A percentile compares a stretch with the other conserved stretches of the same genome.
Evolutionary conservation across 2,329 filamentous ascomycete genomes (phyloP).

Genomic region (Fusarium compactum): DNA sequence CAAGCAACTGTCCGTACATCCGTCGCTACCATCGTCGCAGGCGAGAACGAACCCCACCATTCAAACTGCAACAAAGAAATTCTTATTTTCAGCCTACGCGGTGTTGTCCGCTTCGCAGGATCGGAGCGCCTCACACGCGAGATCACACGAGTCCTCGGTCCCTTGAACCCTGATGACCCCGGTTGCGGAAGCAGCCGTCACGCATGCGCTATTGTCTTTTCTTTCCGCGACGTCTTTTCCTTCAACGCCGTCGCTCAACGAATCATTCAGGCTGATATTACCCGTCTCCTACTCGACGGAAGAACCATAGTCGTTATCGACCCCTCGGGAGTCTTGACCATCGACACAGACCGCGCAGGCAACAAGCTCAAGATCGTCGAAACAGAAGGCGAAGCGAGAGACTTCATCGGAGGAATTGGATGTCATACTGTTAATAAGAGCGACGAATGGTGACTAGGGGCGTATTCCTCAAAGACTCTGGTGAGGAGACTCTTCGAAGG

Average conservation of each 20-base stretch:
- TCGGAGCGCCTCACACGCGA: conserved; percentile 51
- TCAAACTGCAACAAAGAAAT: conserved; percentile 47
- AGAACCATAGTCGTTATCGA: conserved; percentile 50
- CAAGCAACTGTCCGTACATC: conserved; percentile 48
- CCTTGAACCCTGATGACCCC: conserved; percentile 40
- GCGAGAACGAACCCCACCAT: conserved; percentile 43
- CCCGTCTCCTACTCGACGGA: conserved; percentile 41
- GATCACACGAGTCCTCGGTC: conserved; percentile 47
- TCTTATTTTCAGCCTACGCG: conserved; percentile 50
- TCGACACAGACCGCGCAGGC: conserved; percentile 24
- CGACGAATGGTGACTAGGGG: conserved; percentile 39
- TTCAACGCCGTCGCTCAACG: conserved; percentile 48
- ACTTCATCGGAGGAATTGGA: conserved; percentile 49
- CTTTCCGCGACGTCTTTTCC: conserved; percentile 51
- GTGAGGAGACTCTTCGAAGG: conserved; percentile 8
- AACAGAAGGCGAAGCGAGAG: conserved; percentile 45
- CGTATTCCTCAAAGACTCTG: conserved; percentile 10
- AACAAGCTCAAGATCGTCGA: conserved; percentile 39
- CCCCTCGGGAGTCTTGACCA: conserved; percentile 43
- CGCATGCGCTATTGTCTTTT: conserved; percentile 51
- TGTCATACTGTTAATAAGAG: conserved; percentile 45
- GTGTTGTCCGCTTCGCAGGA: conserved; percentile 52
- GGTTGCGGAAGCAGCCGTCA: conserved; percentile 43
- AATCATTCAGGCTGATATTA: conserved; percentile 49
- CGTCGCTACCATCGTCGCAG: conserved; percentile 48